Base-by-base conservation (phyloP, 768 basidiomycete species). In the Cystofilobasidium macerans region DNA sequence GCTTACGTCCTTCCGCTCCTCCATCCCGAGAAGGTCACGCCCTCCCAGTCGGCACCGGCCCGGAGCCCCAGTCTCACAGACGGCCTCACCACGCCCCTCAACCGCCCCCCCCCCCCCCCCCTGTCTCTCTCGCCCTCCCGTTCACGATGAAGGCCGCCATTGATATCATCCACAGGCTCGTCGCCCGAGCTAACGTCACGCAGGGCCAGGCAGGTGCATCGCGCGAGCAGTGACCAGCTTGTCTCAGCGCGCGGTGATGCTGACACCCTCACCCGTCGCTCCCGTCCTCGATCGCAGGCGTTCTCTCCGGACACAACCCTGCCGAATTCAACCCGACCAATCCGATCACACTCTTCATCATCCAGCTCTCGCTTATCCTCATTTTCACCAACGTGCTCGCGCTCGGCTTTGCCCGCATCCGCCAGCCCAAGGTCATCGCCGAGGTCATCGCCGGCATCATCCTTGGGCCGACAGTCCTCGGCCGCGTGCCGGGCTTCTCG, bases 381-480 rank as follows among this genome's bases (percentile, higher is more conserved):
- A 77, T 76, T 38, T 84, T 91, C 80, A 84, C 85, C 42, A 88
- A 92, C 72, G 65, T 86, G 7, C 82, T 97, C 13, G 80, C 83
- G 0, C 75, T 87, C 24, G 65, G 82, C 59, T 79, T 95, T 26
- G 75, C 78, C 11, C 84, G 81, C 63, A 83, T 94, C 40, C 84
- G 83, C 38, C 93, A 97, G 72, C 94, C 94, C 1, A 81, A 56
- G 51, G 93, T 97, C 67, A 90, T 95, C 61, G 85, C 91, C 47
- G 93, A 97, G 75, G 86, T 95, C 67, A 83, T 97, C 63, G 89
- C 86, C 0, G 94, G 94, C 26, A 84, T 98, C 69, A 72, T 97
- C 26, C 81, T 97, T 14, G 92, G 91, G 47, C 76, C 73, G 71
- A 86, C 85, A 16, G 81, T 60, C 9, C 3, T 61, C 18, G 20